These are phyloP conservation scores for Hyphodiscus hymeniophilus DNA, from an alignment of 495 filamentous ascomycete genomes.

Conservation along the genomic window DNA sequence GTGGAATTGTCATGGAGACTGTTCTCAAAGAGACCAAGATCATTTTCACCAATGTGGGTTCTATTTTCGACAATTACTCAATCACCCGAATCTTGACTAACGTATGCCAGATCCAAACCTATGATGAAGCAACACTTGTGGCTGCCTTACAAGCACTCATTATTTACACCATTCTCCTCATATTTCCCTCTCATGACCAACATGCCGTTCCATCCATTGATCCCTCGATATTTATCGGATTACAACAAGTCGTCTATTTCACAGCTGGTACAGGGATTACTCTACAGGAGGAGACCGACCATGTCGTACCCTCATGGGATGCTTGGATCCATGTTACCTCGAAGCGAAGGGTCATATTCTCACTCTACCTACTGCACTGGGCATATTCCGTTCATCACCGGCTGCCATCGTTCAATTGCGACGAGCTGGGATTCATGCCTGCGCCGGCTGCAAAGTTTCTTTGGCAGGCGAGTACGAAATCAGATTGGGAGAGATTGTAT, in stretches of 20 bases:
- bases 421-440: slow-evolving; percentile 31
- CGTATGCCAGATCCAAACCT: slow-evolving; percentile 9
- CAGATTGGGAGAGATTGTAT: slow-evolving; percentile 30
- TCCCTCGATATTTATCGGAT: slow-evolving; percentile 23
- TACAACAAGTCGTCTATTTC: slow-evolving; percentile 21
- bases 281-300: slow-evolving; percentile 28
- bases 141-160: slow-evolving; percentile 30
- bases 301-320: slow-evolving; percentile 26
- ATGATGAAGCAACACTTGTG: slow-evolving; percentile 27
- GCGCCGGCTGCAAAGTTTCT: slow-evolving; percentile 30
- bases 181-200: slow-evolving; percentile 25
- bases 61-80: no score
- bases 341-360: slow-evolving; percentile 27
- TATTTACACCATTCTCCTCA: slow-evolving; percentile 32
- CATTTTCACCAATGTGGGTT: slow-evolving; percentile 18
- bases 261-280: slow-evolving; percentile 24
- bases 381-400: slow-evolving; percentile 30
- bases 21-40: slow-evolving; percentile 26
- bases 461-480: slow-evolving; percentile 30
- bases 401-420: slow-evolving; percentile 28
- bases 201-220: slow-evolving; percentile 6
- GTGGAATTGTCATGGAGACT: slow-evolving; percentile 24
- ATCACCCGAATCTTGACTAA: no score
- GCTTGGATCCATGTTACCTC: slow-evolving; percentile 32
- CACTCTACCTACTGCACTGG: slow-evolving; percentile 33